phyloP scores from a whole-genome alignment of 2,329 filamentous ascomycete species.

The Claviceps sp. region DNA sequence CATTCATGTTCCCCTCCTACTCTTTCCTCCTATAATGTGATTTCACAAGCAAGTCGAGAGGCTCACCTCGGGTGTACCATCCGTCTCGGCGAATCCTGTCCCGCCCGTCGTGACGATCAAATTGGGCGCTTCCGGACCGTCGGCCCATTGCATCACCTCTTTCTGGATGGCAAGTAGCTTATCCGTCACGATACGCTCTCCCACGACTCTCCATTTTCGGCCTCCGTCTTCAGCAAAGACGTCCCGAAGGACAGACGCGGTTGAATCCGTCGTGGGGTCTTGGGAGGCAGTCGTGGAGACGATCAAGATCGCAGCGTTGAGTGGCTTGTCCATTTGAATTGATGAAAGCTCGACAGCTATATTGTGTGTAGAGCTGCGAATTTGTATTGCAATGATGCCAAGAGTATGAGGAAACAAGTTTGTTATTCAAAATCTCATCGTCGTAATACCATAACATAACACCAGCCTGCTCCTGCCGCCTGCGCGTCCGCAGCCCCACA shows the following conservation, averaged over 20 bases:
- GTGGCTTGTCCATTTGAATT: conserved; percentile 20
- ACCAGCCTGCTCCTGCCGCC: not conserved
- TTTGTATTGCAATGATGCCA: not conserved
- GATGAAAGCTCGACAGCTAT: not conserved
- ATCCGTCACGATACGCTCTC: conserved; percentile 69
- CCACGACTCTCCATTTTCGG: conserved; percentile 56
- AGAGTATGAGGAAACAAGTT: not conserved
- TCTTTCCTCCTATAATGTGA: not conserved
- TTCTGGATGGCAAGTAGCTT: conserved; percentile 60
- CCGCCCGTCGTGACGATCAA: conserved; percentile 82
- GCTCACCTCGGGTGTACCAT: conserved; percentile 74
- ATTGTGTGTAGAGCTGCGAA: not conserved
- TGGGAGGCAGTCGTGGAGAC: conserved; percentile 81
- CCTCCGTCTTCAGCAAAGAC: conserved; percentile 55
- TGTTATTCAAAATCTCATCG: too few species aligned
- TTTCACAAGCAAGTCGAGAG: not conserved
- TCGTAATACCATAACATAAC: not conserved
- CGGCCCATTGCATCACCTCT: conserved; percentile 59
- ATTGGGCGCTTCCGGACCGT: conserved; percentile 50
- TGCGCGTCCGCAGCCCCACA: not conserved
- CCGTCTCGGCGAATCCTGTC: conserved; percentile 77
- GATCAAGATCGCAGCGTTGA: conserved; percentile 69
- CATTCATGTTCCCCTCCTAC: not conserved
- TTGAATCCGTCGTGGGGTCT: conserved; percentile 67
- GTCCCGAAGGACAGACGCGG: conserved; percentile 50